These are phyloP conservation scores for Clarkia xantiana DNA, from an alignment of 345 rosid species.

Conservation along the genomic window DNA sequence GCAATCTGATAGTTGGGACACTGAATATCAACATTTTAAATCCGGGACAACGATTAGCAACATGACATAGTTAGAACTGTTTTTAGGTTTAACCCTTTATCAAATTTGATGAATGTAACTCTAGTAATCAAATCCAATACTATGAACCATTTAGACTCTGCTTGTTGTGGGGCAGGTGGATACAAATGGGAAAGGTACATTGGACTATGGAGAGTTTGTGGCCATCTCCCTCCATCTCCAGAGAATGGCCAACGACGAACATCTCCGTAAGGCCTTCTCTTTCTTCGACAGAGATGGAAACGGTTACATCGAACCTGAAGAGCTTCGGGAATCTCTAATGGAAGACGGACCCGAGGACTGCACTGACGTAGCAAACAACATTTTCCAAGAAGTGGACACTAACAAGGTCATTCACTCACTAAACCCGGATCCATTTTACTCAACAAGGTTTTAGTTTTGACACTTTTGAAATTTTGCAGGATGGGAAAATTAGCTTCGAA, in stretches of 20 bases:
- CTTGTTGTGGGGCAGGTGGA: slow-evolving; percentile 51
- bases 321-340: slow-evolving; percentile 81
- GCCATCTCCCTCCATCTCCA: slow-evolving; percentile 88
- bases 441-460: background rate
- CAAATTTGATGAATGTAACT: background rate
- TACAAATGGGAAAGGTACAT: slow-evolving; percentile 74
- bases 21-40: no score
- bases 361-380: slow-evolving; percentile 83
- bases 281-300: slow-evolving; percentile 91
- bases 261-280: slow-evolving; percentile 91
- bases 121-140: slow-evolving; percentile 2
- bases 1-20: no score
- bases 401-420: slow-evolving; percentile 49
- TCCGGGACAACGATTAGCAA: no score
- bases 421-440: background rate
- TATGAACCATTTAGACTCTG: no score
- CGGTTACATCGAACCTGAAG: slow-evolving; percentile 78
- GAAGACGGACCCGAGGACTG: slow-evolving; percentile 96
- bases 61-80: no score
- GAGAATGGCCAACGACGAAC: slow-evolving; percentile 93
- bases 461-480: slow-evolving; percentile 26
- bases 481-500: slow-evolving; percentile 91
- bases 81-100: no score
- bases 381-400: slow-evolving; percentile 98
- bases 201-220: slow-evolving; percentile 85